Conservation (phyloP, 306 rosid species). For the Casuarina cunninghamiana region DNA sequence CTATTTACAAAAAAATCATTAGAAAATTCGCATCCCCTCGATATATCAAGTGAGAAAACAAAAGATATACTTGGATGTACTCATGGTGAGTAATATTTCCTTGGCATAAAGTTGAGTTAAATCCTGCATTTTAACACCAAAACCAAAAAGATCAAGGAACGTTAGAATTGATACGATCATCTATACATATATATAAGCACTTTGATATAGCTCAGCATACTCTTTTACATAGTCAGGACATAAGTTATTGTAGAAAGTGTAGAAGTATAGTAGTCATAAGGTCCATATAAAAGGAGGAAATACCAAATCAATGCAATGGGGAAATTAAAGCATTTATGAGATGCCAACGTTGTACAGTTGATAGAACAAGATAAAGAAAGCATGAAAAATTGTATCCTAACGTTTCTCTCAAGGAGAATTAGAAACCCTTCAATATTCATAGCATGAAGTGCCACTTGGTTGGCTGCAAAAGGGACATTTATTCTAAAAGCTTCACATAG, state of each 20-base stretch:
- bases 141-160: slow-evolving; percentile 1
- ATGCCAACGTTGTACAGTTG: not conserved
- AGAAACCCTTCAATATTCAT: not conserved
- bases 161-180: no score
- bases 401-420: not conserved
- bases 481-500: not conserved
- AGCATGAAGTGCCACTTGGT: not conserved
- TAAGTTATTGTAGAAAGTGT: not conserved
- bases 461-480: not conserved
- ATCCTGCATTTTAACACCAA: slow-evolving; percentile 57
- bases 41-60: slow-evolving; percentile 17
- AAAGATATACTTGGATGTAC: slow-evolving; percentile 74
- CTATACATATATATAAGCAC: not conserved
- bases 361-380: not conserved
- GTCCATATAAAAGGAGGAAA: not conserved
- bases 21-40: slow-evolving; percentile 28
- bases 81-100: slow-evolving; percentile 96
- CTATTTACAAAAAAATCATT: slow-evolving; percentile 63
- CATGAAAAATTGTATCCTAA: not conserved
- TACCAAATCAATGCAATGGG: not conserved
- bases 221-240: not conserved
- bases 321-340: not conserved
- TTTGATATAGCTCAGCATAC: not conserved
- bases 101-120: slow-evolving; percentile 93
- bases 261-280: not conserved